Percentiles rank a stretch among this genome's conserved stretches.
phyloP scores from a whole-genome alignment of 2,329 filamentous ascomycete species.

The Talaromyces sp. region DNA sequence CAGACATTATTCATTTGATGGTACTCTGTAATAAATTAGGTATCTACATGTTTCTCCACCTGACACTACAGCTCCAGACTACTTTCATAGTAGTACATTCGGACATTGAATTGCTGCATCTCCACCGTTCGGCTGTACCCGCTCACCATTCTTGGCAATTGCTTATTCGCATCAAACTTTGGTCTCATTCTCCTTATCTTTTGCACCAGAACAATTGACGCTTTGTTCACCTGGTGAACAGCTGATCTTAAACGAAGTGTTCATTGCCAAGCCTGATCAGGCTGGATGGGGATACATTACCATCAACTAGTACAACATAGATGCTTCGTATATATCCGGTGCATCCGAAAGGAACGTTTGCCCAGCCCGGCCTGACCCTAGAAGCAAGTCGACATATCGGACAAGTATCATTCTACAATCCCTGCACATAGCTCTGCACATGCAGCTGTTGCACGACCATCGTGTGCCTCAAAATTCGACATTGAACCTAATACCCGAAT shows the following conservation, averaged over 20 bases:
- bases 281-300: background rate
- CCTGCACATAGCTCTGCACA: background rate
- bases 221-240: background rate
- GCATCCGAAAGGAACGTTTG: background rate
- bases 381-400: background rate
- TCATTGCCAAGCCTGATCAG: background rate
- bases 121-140: background rate
- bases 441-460: background rate
- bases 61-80: too few relatives aligned
- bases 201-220: background rate
- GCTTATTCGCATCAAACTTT: background rate
- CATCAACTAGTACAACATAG: background rate
- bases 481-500: background rate
- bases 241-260: background rate
- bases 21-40: too few relatives aligned
- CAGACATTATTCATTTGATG: background rate
- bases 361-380: too few relatives aligned
- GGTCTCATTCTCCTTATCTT: background rate
- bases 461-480: background rate
- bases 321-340: background rate
- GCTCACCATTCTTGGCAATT: background rate
- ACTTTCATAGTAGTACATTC: too few relatives aligned
- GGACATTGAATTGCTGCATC: background rate
- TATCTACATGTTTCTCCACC: too few relatives aligned
- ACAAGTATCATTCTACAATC: background rate